Conservation (phyloP, 805 yeast genomes). For the Alloascoidea hylecoeti region DNA sequence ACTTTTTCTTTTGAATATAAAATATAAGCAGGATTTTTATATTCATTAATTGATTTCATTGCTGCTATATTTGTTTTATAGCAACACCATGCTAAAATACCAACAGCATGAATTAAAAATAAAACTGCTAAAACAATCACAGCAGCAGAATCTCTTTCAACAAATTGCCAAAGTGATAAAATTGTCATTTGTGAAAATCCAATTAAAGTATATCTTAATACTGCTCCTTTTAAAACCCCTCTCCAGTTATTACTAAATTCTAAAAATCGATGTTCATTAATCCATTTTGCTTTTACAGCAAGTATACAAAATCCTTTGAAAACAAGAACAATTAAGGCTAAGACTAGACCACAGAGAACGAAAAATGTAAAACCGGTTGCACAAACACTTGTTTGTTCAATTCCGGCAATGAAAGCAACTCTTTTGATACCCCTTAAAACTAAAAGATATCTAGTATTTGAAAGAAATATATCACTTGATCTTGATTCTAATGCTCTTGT, state of each 20-base stretch:
- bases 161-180: constrained; percentile 80
- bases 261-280: constrained; percentile 26
- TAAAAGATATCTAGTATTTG: constrained; percentile 42
- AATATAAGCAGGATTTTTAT: constrained; percentile 76
- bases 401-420: constrained; percentile 59
- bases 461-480: constrained; percentile 22
- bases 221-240: constrained; percentile 57
- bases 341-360: constrained; percentile 58
- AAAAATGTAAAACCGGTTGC: constrained; percentile 83
- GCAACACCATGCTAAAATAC: constrained; percentile 49
- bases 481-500: constrained; percentile 18
- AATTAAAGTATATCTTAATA: constrained; percentile 66
- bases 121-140: constrained; percentile 71
- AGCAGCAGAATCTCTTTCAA: constrained; percentile 72
- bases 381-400: constrained; percentile 76
- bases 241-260: constrained; percentile 43
- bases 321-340: constrained; percentile 44
- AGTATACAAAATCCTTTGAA: constrained; percentile 37
- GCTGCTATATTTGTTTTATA: constrained; percentile 56
- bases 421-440: constrained; percentile 82
- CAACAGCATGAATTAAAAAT: constrained; percentile 46
- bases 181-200: constrained; percentile 76
- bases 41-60: constrained; percentile 36
- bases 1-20: constrained; percentile 66
- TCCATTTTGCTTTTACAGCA: constrained; percentile 30